Evolutionary conservation across 1,284 basidiomycete species (phyloP), one percentile per base, ranked within the genome.

Genomic region (Testicularia cyperi): DNA sequence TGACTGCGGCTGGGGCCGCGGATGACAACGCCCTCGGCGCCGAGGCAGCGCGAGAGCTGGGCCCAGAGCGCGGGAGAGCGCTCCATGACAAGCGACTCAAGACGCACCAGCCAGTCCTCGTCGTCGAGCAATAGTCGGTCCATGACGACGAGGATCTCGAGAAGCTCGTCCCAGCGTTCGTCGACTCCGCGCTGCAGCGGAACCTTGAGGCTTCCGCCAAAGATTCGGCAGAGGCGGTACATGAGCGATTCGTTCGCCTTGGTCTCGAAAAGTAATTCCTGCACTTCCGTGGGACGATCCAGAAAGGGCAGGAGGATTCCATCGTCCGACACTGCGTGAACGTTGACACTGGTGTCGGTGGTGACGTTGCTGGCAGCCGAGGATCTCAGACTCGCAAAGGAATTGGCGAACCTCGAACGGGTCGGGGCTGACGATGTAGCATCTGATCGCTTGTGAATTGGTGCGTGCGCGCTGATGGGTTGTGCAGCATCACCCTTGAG

Each of bases 291-390:
- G 6, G 58, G 54, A 24, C 64, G 54, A 10, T 66, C 36, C 29
- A 66, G 47, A 31, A 66, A 66, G 31, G 64, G 64, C 4, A 66
- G 52, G 3, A 66, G 43, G 42, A 63, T 38, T 13, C 58, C 53
- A n/a, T 47, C 19, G 24, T 62, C 53, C 6, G 52, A 43, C 31
- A 62, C 26, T 12, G 48, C 39, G 36, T 62, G 58, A 25, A 62
- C 36, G n/a, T 53, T 48, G 41, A 62, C 52, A 32, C 44, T 51
- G 4, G 52, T 51, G 27, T 56, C 58, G 31, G 49, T 45, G 10
- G 32, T 36, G 6, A 39, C 38, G 5, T 43, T 42, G 6, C 31
- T 23, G 14, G 27, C 30, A 5, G 47, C 25, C 7, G 48, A 48
- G 8, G 51, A 38, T 7, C 43, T 43, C 5, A 45, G n/a, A 28